Evolutionary conservation across 768 basidiomycete genomes (phyloP).

Genomic region (Mrakia gelida): DNA sequence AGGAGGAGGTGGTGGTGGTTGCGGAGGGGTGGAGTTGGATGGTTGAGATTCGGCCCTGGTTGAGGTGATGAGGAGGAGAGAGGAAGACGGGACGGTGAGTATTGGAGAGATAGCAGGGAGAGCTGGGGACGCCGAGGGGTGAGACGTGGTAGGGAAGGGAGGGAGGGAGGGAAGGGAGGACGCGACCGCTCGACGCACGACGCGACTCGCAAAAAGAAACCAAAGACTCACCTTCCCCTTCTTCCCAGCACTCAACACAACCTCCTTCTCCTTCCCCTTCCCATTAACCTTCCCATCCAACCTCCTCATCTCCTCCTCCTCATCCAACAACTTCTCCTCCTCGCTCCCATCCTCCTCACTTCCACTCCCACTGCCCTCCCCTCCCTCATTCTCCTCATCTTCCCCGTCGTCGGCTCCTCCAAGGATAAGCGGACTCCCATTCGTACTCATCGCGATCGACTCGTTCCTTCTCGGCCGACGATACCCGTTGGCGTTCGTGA

Average conservation of each 20-base stretch:
- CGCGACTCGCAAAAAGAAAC: neutral
- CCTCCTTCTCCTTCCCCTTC: neutral
- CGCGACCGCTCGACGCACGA: neutral
- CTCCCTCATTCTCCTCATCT: slow-evolving; percentile 8
- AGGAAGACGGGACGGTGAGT: no score
- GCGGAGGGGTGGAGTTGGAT: neutral
- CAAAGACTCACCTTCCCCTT: neutral
- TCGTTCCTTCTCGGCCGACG: slow-evolving; percentile 19
- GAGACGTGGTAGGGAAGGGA: no score
- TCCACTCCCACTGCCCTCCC: slow-evolving; percentile 4
- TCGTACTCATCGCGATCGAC: slow-evolving; percentile 22
- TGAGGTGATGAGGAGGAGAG: no score
- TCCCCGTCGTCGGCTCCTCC: neutral
- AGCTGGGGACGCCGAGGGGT: no score
- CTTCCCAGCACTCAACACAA: neutral
- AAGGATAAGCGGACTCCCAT: slow-evolving; percentile 24
- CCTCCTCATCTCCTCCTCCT: slow-evolving; percentile 18
- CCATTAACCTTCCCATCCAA: neutral
- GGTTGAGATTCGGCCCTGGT: neutral
- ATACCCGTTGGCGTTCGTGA: neutral
- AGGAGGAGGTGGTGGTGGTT: neutral
- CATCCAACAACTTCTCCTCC: slow-evolving; percentile 21
- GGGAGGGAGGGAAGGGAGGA: no score
- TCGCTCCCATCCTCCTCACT: slow-evolving; percentile 1
- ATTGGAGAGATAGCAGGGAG: no score